Base-by-base conservation (phyloP, 1,284 basidiomycete genomes). In the Athelia psychrophila region DNA sequence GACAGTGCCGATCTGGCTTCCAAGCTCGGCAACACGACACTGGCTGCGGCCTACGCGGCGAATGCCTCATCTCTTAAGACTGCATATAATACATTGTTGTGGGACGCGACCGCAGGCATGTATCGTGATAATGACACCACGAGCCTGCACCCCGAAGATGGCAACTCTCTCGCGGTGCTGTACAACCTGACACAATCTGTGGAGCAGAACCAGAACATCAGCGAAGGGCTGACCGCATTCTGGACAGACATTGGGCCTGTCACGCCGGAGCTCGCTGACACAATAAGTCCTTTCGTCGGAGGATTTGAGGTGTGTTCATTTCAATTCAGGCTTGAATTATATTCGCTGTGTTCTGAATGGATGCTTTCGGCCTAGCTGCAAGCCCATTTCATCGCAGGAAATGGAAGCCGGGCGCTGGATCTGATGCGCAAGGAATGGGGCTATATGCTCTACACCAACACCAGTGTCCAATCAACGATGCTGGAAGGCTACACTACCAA, bases 1-100 rank as follows among this genome's bases (percentile, higher is more conserved):
- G 77, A 74, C 22, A 75, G 73, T 32, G 68, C 75, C 0, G 74
- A 79, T 33, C 72, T 83, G n/a, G 76, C 78, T 3, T 54, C 55
- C 2, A 65, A 71, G 25, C 54, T 80, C 22, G 75, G 76, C 55
- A 58, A 72, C 23, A 53, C 57, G 0, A 51, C 58, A 3, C 62
- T 76, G 10, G 64, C 72, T 2, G 54, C 54, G 0, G 60, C 61
- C 0, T 80, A 74, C 62, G 52, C 67, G 10, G 51, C 58, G 2
- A 80, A 79, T 56, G 75, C 77, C 1, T 72, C 74, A 1, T 56
- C 63, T 2, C 58, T 79, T 23, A 80, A 81, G 52, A 42, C 52
- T 2, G 65, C 62, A 1, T 78, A 69, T 61, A 80, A 80, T 59
- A 56, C 62, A 2, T 62, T 71, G 2, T 70, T 79, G 51, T 79